Base-by-base conservation (phyloP, 1,139 yeast genomes). In the Kodamaea ohmeri region DNA sequence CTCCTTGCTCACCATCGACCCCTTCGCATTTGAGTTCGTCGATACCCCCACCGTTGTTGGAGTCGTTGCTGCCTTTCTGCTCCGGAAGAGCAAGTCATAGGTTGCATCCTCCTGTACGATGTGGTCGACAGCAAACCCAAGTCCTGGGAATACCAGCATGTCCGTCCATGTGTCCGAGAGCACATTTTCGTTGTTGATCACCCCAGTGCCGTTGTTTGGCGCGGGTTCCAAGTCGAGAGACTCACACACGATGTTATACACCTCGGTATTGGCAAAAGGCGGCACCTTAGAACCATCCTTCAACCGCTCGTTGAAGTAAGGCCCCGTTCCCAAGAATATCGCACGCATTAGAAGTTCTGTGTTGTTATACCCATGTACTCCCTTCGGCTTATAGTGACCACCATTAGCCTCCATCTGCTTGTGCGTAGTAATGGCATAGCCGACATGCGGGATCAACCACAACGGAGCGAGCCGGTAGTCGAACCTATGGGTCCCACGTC, bases 281-380 rank as follows among this genome's bases (percentile, higher is more conserved):
- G 65, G 57, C 19, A 83, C 58, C 59, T 62, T 65, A 41, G 55
- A 54, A 8, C 54, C 49, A 2, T 41, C 30, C 1, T 52, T 46
- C 32, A 71, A 55, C 32, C 49, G 49, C 22, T 50, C 39, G 20
- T 51, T 48, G 59, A 88, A 88, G 53, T 74, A 85, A 1, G 97
- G 97, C 0, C 97, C 97, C 6, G 73, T 60, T 0, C 83, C 96
- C 32, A 87, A 53, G 55, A 90, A 90, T 11, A 86, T 52, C 0
- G 96, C 90, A 40, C 96, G 67, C 96, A 89, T 88, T 41, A 87
- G 64, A 5, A 83, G 71, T 46, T 83, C 89, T 0, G 81, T 72
- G 52, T 83, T 83, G 53, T 84, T 79, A 55, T 86, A 89, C 0
- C 97, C 97, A 56, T 87, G 95, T 0, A 83, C 84, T 4, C 96